Percentiles rank a stretch among this genome's conserved stretches.
Evolutionary conservation across 1,139 yeast genomes (phyloP).

Genomic region (Yamadazyma trypodendri): DNA sequence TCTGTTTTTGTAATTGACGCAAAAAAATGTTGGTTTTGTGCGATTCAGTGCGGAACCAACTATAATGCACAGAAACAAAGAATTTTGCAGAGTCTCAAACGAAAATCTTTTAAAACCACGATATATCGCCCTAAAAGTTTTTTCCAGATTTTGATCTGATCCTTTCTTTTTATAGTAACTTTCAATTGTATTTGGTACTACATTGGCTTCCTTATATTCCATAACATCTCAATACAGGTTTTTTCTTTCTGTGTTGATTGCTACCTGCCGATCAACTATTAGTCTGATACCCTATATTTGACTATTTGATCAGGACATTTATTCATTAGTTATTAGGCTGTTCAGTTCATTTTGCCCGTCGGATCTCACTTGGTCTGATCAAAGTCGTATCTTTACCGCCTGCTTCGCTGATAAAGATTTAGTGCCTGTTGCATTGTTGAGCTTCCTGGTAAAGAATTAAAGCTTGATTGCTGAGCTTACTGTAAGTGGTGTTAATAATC

Average conservation of each 20-base stretch:
- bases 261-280: background rate
- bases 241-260: background rate
- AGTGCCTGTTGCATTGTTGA: too few relatives aligned
- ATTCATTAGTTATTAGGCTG: too few relatives aligned
- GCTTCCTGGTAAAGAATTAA: too few relatives aligned
- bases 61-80: background rate
- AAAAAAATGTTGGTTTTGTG: background rate
- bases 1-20: too few relatives aligned
- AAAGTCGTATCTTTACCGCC: background rate
- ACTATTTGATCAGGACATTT: too few relatives aligned
- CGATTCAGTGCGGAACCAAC: background rate
- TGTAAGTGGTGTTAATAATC: too few relatives aligned
- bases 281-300: too few relatives aligned
- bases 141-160: background rate
- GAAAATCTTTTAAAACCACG: slow-evolving; percentile 1
- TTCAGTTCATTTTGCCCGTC: too few relatives aligned
- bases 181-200: background rate
- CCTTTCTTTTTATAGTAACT: background rate
- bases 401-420: background rate
- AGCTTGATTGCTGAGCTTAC: too few relatives aligned
- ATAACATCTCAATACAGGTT: background rate
- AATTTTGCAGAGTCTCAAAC: too few relatives aligned
- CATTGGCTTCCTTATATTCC: background rate
- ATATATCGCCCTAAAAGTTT: background rate
- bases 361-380: too few relatives aligned